A percentile compares a stretch with the other conserved stretches of the same genome.
Conservation (phyloP, 768 basidiomycete species). For the Galerina marginata region DNA sequence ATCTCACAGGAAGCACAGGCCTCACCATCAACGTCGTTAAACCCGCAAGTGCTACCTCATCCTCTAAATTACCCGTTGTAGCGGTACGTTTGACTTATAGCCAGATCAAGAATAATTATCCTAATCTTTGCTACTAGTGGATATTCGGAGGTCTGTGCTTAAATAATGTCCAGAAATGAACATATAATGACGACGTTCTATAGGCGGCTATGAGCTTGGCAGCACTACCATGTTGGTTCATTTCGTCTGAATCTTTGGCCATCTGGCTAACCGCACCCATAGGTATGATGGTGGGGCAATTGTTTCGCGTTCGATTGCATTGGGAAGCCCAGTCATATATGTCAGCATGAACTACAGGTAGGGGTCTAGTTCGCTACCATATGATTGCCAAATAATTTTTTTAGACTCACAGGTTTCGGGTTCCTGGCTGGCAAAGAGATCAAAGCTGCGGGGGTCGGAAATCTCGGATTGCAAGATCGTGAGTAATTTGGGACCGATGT, state of each 20-base stretch:
- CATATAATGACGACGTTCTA: background rate
- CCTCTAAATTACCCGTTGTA: slow-evolving; percentile 54
- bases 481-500: slow-evolving; percentile 20
- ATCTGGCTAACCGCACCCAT: background rate
- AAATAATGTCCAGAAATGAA: background rate
- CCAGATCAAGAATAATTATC: background rate
- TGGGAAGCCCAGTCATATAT: slow-evolving; percentile 51
- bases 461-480: slow-evolving; percentile 72
- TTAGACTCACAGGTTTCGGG: slow-evolving; percentile 44
- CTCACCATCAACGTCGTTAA: slow-evolving; percentile 57
- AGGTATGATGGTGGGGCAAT: slow-evolving; percentile 50
- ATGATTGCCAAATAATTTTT: background rate
- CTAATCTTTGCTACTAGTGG: slow-evolving; percentile 39
- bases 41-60: slow-evolving; percentile 42
- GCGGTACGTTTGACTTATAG: slow-evolving; percentile 42
- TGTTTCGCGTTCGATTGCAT: slow-evolving; percentile 47
- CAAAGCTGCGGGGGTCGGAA: slow-evolving; percentile 55
- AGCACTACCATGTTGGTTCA: slow-evolving; percentile 35
- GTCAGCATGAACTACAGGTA: slow-evolving; percentile 61
- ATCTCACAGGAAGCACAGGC: slow-evolving; percentile 32
- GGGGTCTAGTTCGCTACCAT: background rate
- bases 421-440: slow-evolving; percentile 60
- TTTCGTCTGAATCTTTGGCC: background rate
- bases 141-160: slow-evolving; percentile 48
- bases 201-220: slow-evolving; percentile 31